phyloP scores from a whole-genome alignment of 2,329 filamentous ascomycete species.

The Zymoseptoria passerinii region DNA sequence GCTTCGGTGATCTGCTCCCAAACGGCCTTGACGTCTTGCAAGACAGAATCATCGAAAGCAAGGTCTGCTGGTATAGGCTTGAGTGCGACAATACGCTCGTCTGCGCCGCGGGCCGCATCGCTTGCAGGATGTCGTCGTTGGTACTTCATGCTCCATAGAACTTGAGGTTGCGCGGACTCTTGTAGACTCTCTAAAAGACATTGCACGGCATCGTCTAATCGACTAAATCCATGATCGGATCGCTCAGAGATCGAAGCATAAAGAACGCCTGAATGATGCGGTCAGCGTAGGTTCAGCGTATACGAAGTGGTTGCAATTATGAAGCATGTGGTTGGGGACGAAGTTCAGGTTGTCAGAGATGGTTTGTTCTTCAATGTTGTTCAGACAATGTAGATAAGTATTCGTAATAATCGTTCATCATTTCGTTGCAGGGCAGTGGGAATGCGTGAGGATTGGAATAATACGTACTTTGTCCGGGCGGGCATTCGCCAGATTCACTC shows the following conservation, averaged over 20 bases:
- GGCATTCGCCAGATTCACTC: slow-evolving; percentile 88
- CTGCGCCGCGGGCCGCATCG: slow-evolving; percentile 22
- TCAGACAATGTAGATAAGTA: slow-evolving; percentile 99
- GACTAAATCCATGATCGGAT: slow-evolving; percentile 27
- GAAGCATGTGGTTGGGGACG: slow-evolving; percentile 18
- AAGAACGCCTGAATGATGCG: slow-evolving; percentile 43
- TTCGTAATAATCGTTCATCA: slow-evolving; percentile 77
- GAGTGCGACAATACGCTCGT: slow-evolving; percentile 34
- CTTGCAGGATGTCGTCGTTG: slow-evolving; percentile 35
- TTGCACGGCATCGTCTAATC: slow-evolving; percentile 36
- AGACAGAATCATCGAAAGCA: slow-evolving; percentile 61
- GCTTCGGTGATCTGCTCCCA: slow-evolving; percentile 60
- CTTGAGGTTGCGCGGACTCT: slow-evolving; percentile 28
- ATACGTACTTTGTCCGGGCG: slow-evolving; percentile 77
- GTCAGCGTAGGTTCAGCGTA: slow-evolving; percentile 25
- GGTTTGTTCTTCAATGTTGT: slow-evolving; percentile 73
- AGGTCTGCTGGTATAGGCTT: slow-evolving; percentile 54
- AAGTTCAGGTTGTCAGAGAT: slow-evolving; percentile 83
- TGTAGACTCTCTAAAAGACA: slow-evolving; percentile 35
- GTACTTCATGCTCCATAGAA: slow-evolving; percentile 49
- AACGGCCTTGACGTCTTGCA: slow-evolving; percentile 58
- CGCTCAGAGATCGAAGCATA: slow-evolving; percentile 44
- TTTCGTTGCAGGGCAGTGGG: slow-evolving; percentile 36
- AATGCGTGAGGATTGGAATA: slow-evolving; percentile 6
- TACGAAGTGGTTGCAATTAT: not conserved